Evolutionary conservation across 2,329 filamentous ascomycete genomes (phyloP), one percentile per base, ranked within the genome.

Genomic region (Fusarium piperis): DNA sequence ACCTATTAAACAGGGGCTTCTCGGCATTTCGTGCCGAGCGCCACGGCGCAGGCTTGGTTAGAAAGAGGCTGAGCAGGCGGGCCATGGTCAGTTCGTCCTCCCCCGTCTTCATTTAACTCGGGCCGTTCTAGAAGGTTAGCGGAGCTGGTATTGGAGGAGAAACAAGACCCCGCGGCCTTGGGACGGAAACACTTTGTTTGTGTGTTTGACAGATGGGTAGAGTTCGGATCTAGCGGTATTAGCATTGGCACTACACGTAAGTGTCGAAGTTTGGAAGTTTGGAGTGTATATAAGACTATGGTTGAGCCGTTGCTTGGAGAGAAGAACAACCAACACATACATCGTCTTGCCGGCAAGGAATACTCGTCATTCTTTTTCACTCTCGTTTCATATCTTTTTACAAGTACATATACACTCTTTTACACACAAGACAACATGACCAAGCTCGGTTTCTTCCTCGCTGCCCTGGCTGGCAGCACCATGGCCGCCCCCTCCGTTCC

Each of bases 401-500:
- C 36, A 10, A 11, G 12, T 39, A 33, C 20, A 36, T 55, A 32
- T 55, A 32, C 39, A 44, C 39, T 44, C 39, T 44, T 44, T 59
- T 52, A 23, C 6, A n/a, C 36, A 48, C 8, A 13, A 41, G 9
- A 26, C 59, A 71, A 60, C 23, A 73, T 73, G 70, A 57, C 70
- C 8, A 73, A 73, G 33, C 46, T 71, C 36, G n/a, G 46, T 10
- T 32, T 58, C 35, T 20, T 73, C 2, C 18, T 73, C 26, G 30
- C 70, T 59, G 70, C 70, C 70, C 60, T 73, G 67, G 70, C 70
- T 64, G 70, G 70, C 60, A 73, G 63, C 58, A 56, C 58, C n/a
- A 26, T 65, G 12, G 70, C 70, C 8, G 67, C 68, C 13, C 70
- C 70, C 13, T 57, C 70, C 0, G 59, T 64, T 28, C 72, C 71